Conservation (phyloP, 345 rosid genomes). For the Triadica sebifera region DNA sequence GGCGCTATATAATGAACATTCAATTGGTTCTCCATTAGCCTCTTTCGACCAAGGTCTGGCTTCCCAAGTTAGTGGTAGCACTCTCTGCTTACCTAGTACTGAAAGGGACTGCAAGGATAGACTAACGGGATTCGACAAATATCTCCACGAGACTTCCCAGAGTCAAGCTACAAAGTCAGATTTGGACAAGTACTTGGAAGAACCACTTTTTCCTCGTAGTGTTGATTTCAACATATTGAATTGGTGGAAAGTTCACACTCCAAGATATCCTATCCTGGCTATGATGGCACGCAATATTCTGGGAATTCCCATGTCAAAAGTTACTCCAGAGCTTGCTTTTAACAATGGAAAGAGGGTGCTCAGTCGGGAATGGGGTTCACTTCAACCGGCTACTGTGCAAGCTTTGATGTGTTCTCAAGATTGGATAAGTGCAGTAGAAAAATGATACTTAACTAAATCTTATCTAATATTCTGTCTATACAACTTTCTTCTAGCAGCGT, state of each 20-base stretch:
- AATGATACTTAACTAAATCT: conserved; percentile 19
- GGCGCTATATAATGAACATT: conserved; percentile 67
- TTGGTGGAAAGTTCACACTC: conserved; percentile 88
- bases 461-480: neutral
- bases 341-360: conserved; percentile 42
- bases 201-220: conserved; percentile 73
- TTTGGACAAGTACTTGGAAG: conserved; percentile 77
- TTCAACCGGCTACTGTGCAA: conserved; percentile 55
- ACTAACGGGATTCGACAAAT: conserved; percentile 63
- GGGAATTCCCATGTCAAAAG: conserved; percentile 62
- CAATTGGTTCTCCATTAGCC: conserved; percentile 58
- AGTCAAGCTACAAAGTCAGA: conserved; percentile 55
- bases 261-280: conserved; percentile 70
- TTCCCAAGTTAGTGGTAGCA: conserved; percentile 41
- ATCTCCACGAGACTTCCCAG: conserved; percentile 53
- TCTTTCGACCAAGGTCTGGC: conserved; percentile 50
- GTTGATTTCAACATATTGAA: conserved; percentile 59
- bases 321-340: conserved; percentile 40
- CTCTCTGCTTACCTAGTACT: conserved; percentile 17
- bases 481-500: neutral
- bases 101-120: conserved; percentile 48
- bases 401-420: conserved; percentile 81
- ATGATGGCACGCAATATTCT: conserved; percentile 73
- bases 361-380: conserved; percentile 49
- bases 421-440: conserved; percentile 62